Conservation (phyloP, 23 red algal genomes). For the Agarophyton chilense region DNA sequence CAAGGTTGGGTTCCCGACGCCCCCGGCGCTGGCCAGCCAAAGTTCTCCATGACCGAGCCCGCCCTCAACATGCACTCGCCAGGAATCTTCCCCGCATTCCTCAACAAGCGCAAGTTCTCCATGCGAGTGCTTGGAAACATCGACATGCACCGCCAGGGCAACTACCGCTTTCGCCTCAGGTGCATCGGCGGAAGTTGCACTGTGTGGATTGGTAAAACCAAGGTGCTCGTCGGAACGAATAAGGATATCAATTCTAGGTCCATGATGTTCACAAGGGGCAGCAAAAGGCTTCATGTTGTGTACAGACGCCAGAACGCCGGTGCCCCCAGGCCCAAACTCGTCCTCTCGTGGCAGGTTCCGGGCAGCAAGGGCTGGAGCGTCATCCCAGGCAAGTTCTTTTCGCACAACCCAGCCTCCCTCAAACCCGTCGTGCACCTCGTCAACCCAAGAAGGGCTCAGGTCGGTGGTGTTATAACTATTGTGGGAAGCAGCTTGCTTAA, state of each 20-base stretch:
- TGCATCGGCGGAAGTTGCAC: constrained; percentile 21
- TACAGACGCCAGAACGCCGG: neutral
- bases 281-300: constrained; percentile 20
- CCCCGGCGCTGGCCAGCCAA: neutral
- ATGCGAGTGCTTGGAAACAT: constrained; percentile 53
- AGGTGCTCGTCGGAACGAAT: constrained; percentile 19
- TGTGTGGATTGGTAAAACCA: constrained; percentile 24
- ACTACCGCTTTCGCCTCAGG: constrained; percentile 51
- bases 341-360: constrained; percentile 39
- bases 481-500: constrained; percentile 60
- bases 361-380: constrained; percentile 4
- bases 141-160: constrained; percentile 6
- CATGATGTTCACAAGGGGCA: constrained; percentile 52
- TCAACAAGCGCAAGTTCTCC: constrained; percentile 1
- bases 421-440: constrained; percentile 41
- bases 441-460: constrained; percentile 3
- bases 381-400: constrained; percentile 21
- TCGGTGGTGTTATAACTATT: constrained; percentile 39
- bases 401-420: constrained; percentile 29
- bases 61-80: constrained; percentile 12
- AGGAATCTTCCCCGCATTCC: neutral
- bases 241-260: constrained; percentile 8
- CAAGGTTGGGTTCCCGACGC: constrained; percentile 32
- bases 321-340: constrained; percentile 13
- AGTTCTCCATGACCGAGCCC: constrained; percentile 21